Evolutionary conservation across 331 rosid species (phyloP), one percentile per base, ranked within the genome.

Genomic region (Cydonia oblonga): DNA sequence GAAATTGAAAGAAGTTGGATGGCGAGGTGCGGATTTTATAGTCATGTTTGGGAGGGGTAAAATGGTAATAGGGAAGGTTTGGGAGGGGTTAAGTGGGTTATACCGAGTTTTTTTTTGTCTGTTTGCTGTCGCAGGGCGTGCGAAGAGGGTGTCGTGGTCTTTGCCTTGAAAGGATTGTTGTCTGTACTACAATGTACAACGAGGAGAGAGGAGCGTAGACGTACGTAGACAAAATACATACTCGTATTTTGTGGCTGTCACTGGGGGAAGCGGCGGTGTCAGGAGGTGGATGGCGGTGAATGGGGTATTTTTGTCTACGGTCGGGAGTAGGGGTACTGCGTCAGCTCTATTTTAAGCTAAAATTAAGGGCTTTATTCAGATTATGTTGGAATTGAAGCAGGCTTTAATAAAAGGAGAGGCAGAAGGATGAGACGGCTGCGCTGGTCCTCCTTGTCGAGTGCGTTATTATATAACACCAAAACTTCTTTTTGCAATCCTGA

Each of bases 91-190:
- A 62, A 62, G 10, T 14, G 64, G 59, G 67, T 35, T 35, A 35
- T 35, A 35, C 0, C 0, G 42, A 35, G 42, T 35, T 35, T 9
- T 35, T 9, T 35, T 9, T 84, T 88, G 88, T 84, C 89, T 83
- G 86, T 66, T 18, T 81, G 81, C 49, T 86, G 96, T 91, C 88
- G 79, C 77, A 69, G 84, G 76, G 88, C 91, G 87, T 89, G 97
- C 86, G 42, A 9, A 8, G 78, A 58, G 53, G 78, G 54, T 59
- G 76, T 81, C 76, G 62, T 68, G 81, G 75, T 72, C 69, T 49
- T 74, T 49, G 78, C 76, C 74, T 83, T 54, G 75, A 81, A 68
- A 81, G 76, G 76, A 70, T 78, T 73, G 74, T 70, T 77, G 87
- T 84, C 87, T 72, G 82, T 79, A 68, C 87, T 46, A 19, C 4